Evolutionary conservation across 306 rosid species (phyloP), one percentile per base, ranked within the genome.

Genomic region (Fagus sylvatica): DNA sequence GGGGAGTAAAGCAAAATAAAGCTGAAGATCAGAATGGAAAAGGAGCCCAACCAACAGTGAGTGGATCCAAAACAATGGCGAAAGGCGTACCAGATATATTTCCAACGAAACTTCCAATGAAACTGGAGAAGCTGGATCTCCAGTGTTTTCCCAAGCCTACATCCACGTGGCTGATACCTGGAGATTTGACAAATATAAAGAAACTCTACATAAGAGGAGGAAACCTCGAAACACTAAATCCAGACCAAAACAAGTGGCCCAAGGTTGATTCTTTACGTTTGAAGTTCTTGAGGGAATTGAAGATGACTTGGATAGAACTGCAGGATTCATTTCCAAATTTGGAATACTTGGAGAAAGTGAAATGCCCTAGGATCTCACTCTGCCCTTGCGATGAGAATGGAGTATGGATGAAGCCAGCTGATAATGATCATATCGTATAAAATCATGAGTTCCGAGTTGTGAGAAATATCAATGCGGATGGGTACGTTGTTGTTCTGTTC

Each of bases 201-300:
- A 80, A 80, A 49, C 79, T 74, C 53, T 48, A 68, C 12, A 43
- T 80, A 40, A 28, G 79, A n/a, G 83, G 66, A 55, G 83, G 83
- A 56, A 11, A 0, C 7, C 71, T 80, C 33, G 3, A 16, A 0
- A 49, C 57, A 33, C 62, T 80, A 5, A 1, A 12, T 1, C 13
- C 2, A 0, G 7, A 0, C 0, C 19, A 6, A 3, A n/a, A 2
- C 1, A 6, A 12, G 0, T 46, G 71, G 79, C 7, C 0, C 0
- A 46, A 3, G 0, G 79, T 36, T 32, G 0, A 56, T 12, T 4
- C 3, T 16, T 34, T 74, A n/a, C 61, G 71, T 6, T 43, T 80
- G 54, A 74, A 74, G 75, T 74, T 55, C 54, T 57, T 74, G 75
- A 0, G 0, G 0, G 1, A 66, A 4, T 53, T 80, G 70, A 1